Base-by-base conservation (phyloP, 305 asterid genomes). In the Fraxinus ornus region DNA sequence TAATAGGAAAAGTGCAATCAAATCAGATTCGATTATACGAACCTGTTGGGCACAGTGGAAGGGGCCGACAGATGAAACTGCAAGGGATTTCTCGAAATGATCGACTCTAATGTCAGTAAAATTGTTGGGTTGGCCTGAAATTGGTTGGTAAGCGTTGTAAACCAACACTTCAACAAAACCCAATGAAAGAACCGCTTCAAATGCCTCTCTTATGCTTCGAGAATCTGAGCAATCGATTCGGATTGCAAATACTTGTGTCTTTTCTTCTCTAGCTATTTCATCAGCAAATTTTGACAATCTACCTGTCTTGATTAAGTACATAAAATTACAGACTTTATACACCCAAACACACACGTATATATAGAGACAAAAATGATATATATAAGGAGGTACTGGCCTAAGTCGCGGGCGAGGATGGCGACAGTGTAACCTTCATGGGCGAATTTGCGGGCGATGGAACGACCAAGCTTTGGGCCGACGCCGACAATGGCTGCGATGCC, bases 401-500 rank as follows among this genome's bases (percentile, higher is more conserved):
- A 84, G 85, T 94, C 98, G 12, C 97, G 92, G 74, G 96, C 89
- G 78, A 94, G 95, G 78, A 94, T 94, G 84, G 98, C 97, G 72
- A 94, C 95, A 77, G 93, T 94, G 89, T 92, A 92, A 82, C 98
- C 97, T 84, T 94, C 97, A 47, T 90, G 97, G 7, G 97, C 96
- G 84, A 94, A 93, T 83, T 93, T 94, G 22, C 94, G 92, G 78
- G 98, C 98, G 39, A 94, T 88, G 19, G 98, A 93, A 24, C 90
- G 97, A 82, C 98, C 98, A 39, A 94, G 97, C 30, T 90, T 90
- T 5, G 93, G 91, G 2, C 97, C 98, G 22, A 94, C 97, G 79
- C 98, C 98, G 2, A 94, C 98, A 76, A 94, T 90, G 85, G 98
- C 97, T 24, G 94, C 97, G 89, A 94, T 93, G 88, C 97, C 97